phyloP scores from a whole-genome alignment of 176 grass and related monocot species.

The Musa beccarii region DNA sequence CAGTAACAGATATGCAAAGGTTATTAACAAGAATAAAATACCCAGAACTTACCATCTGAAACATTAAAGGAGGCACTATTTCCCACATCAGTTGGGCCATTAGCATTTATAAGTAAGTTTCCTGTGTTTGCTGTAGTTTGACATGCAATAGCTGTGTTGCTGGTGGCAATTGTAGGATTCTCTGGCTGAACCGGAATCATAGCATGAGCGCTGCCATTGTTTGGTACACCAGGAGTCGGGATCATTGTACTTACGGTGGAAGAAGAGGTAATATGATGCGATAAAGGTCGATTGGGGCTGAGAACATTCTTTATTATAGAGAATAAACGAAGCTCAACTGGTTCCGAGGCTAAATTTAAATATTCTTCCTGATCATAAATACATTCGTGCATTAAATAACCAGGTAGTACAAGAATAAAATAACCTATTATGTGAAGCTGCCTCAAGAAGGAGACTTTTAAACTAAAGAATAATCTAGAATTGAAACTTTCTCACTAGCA shows the following conservation, averaged over 20 bases:
- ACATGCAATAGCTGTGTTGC: conserved; percentile 48
- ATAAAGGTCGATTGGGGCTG: conserved; percentile 9
- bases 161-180: conserved; percentile 32
- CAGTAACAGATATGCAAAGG: conserved; percentile 4
- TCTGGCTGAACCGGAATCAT: conserved; percentile 42
- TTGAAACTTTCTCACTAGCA: background rate
- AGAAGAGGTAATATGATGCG: conserved; percentile 41
- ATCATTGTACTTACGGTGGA: conserved; percentile 79
- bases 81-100: conserved; percentile 23
- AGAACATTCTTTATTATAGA: conserved; percentile 40
- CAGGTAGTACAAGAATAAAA: background rate
- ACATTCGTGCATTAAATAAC: conserved; percentile 1
- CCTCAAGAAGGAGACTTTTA: background rate
- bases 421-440: background rate
- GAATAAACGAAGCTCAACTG: conserved; percentile 49
- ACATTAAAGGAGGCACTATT: background rate
- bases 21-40: conserved; percentile 9
- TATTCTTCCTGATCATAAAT: conserved; percentile 66
- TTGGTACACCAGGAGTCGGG: conserved; percentile 78
- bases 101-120: conserved; percentile 30
- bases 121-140: conserved; percentile 41
- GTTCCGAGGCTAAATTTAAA: conserved; percentile 42
- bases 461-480: background rate
- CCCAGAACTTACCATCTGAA: background rate
- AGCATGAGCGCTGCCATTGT: conserved; percentile 44